Conservation (phyloP, 352 stramenopile species). For the Pythium coloratum region DNA sequence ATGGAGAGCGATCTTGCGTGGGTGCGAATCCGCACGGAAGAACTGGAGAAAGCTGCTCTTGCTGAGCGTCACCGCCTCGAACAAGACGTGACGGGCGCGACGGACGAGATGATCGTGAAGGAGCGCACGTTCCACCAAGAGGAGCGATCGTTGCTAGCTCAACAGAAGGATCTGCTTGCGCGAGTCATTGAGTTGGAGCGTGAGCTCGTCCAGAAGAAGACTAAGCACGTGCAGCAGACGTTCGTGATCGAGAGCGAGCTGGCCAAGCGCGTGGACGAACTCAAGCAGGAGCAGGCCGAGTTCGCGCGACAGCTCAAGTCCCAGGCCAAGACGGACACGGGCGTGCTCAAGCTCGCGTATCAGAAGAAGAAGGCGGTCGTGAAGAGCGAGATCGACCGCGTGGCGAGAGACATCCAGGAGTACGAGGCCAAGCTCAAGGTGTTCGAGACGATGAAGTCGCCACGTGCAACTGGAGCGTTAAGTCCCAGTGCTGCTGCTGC, state of each 20-base stretch:
- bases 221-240: conserved; percentile 50
- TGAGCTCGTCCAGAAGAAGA: conserved; percentile 60
- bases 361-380: conserved; percentile 49
- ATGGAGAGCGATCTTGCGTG: conserved; percentile 55
- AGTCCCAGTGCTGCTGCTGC: not conserved
- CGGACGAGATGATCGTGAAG: conserved; percentile 42
- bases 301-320: conserved; percentile 53
- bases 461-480: not conserved
- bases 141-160: conserved; percentile 49
- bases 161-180: conserved; percentile 59
- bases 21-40: conserved; percentile 46
- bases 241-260: conserved; percentile 50
- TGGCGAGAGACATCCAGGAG: conserved; percentile 33
- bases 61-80: conserved; percentile 35
- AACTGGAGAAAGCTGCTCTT: conserved; percentile 42
- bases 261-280: conserved; percentile 34
- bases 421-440: conserved; percentile 36
- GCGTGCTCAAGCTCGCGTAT: conserved; percentile 45
- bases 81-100: conserved; percentile 34
- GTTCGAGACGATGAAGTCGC: conserved; percentile 30
- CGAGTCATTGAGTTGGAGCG: conserved; percentile 60
- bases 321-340: conserved; percentile 53
- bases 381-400: conserved; percentile 28
- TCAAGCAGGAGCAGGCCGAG: conserved; percentile 45
- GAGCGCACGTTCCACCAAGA: conserved; percentile 56